phyloP scores from a whole-genome alignment of 1,284 basidiomycete genomes.

The Cryptococcus jaspeensis region DNA sequence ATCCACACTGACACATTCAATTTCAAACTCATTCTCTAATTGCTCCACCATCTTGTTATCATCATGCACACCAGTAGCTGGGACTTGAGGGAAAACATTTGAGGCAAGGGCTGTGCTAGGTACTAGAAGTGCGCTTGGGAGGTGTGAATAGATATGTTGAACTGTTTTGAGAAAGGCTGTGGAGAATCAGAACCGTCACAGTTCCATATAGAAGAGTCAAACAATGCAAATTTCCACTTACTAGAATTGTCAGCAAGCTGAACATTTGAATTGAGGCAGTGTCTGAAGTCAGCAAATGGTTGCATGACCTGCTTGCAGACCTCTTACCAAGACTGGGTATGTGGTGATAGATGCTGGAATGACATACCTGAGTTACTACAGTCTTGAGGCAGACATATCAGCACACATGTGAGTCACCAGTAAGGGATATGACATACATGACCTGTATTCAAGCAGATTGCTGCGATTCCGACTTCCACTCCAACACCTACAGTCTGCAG shows the following conservation, averaged over 20 bases:
- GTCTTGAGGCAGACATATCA: conserved; percentile 20
- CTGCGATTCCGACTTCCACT: conserved; percentile 79
- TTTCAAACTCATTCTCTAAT: conserved; percentile 69
- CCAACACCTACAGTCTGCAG: conserved; percentile 55
- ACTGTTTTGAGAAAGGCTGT: conserved; percentile 76
- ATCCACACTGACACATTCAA: conserved; percentile 65
- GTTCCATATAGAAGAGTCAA: not conserved
- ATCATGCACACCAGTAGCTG: not conserved
- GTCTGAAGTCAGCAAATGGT: not conserved
- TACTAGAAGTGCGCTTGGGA: conserved; percentile 69
- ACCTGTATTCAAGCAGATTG: conserved; percentile 76
- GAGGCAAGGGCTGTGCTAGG: conserved; percentile 67
- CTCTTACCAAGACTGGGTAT: not conserved
- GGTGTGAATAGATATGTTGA: conserved; percentile 77
- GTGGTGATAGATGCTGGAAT: not conserved
- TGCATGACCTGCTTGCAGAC: not conserved
- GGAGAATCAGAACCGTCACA: conserved; percentile 12
- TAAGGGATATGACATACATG: conserved; percentile 58
- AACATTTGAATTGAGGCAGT: too few relatives aligned
- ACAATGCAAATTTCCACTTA: conserved; percentile 6
- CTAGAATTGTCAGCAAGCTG: conserved; percentile 75
- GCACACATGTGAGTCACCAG: conserved; percentile 2
- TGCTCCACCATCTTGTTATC: conserved; percentile 56
- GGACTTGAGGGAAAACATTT: not conserved
- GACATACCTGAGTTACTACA: conserved; percentile 29